Conservation (phyloP, 768 basidiomycete genomes). For the Coprinopsis strossmayeri region DNA sequence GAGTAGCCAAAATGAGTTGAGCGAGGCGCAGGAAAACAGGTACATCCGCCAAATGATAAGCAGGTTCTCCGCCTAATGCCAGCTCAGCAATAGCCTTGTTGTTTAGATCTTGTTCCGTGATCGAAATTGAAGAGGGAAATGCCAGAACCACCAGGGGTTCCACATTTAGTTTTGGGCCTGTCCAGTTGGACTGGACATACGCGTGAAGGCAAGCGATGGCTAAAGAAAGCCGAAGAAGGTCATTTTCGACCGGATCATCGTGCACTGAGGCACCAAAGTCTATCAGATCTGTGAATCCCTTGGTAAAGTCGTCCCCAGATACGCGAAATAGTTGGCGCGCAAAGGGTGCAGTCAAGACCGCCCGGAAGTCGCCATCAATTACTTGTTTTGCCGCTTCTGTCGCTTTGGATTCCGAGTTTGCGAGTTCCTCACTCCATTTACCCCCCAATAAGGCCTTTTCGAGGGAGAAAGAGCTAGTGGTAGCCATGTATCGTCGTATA, state of each 20-base stretch:
- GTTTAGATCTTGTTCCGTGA: slow-evolving; percentile 50
- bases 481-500: slow-evolving; percentile 3
- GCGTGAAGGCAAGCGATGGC: slow-evolving; percentile 81
- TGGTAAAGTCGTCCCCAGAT: slow-evolving; percentile 21
- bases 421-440: slow-evolving; percentile 25
- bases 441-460: slow-evolving; percentile 58
- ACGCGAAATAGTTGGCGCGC: slow-evolving; percentile 34
- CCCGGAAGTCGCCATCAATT: slow-evolving; percentile 53
- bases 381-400: slow-evolving; percentile 45
- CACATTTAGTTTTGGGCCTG: slow-evolving; percentile 79
- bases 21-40: slow-evolving; percentile 73
- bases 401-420: slow-evolving; percentile 17
- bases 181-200: slow-evolving; percentile 95
- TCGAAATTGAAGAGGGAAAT: slow-evolving; percentile 15
- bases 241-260: slow-evolving; percentile 34
- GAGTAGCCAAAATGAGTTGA: slow-evolving; percentile 54
- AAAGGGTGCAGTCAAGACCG: slow-evolving; percentile 39
- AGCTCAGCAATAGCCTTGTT: slow-evolving; percentile 66
- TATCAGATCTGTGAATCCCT: slow-evolving; percentile 32
- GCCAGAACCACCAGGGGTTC: slow-evolving; percentile 36
- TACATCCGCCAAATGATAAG: slow-evolving; percentile 78
- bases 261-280: slow-evolving; percentile 15
- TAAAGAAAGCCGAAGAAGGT: slow-evolving; percentile 53
- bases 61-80: slow-evolving; percentile 86
- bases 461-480: slow-evolving; percentile 19